These are phyloP conservation scores for Populus tomentosa DNA, from an alignment of 441 rosid species.

Conservation along the genomic window DNA sequence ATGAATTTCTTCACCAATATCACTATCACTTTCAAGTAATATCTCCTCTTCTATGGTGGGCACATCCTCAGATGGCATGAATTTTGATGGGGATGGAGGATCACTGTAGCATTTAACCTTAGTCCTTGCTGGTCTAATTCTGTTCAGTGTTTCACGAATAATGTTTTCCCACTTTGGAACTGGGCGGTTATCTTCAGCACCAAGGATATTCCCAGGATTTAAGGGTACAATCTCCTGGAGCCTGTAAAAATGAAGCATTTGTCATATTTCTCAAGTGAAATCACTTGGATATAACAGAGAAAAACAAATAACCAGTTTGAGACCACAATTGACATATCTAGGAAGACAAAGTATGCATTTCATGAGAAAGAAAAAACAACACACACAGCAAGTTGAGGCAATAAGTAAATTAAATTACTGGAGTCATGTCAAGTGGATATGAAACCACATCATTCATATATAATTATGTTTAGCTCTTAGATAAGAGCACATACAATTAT, in stretches of 20 bases:
- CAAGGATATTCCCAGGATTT: constrained; percentile 90
- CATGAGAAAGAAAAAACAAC: neutral
- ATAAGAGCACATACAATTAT: neutral
- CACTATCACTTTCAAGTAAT: constrained; percentile 66
- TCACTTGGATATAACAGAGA: neutral
- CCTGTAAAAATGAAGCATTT: constrained; percentile 33
- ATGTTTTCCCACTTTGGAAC: constrained; percentile 79
- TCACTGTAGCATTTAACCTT: constrained; percentile 78
- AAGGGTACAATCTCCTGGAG: constrained; percentile 94
- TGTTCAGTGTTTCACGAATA: constrained; percentile 62
- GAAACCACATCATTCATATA: neutral
- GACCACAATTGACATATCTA: neutral
- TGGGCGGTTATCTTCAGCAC: constrained; percentile 85
- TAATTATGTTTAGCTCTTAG: neutral
- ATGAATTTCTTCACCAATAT: constrained; percentile 71
- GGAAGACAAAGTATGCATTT: neutral
- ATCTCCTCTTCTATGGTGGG: constrained; percentile 71
- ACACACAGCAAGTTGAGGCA: neutral
- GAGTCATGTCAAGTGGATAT: neutral
- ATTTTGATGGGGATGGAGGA: constrained; percentile 90
- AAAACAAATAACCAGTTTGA: neutral
- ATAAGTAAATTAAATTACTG: neutral
- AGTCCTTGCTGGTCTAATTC: constrained; percentile 42
- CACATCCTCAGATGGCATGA: constrained; percentile 62
- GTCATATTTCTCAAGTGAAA: constrained; percentile 14